phyloP scores from a whole-genome alignment of 495 filamentous ascomycete genomes.

The Aspergillus avenaceus region DNA sequence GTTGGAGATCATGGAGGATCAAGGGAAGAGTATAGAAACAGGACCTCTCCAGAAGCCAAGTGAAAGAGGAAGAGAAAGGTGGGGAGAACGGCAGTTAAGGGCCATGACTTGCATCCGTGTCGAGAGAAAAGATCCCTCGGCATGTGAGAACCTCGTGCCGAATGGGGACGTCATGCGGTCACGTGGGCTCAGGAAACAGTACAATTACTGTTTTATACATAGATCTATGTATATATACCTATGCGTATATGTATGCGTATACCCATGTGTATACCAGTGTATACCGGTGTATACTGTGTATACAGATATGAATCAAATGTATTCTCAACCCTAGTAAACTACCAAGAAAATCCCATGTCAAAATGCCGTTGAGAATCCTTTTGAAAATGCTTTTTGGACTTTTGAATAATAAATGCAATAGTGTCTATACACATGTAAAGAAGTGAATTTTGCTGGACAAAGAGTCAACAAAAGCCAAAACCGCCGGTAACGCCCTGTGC shows the following conservation, averaged over 20 bases:
- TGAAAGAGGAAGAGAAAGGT: slow-evolving; percentile 4
- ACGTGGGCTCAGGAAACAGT: no score
- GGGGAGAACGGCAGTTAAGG: slow-evolving; percentile 26
- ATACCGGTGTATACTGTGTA: no score
- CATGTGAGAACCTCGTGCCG: slow-evolving; percentile 34
- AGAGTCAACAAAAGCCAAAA: slow-evolving; percentile 4
- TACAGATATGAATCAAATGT: background rate
- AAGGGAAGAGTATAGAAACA: slow-evolving; percentile 7
- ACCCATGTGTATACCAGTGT: no score
- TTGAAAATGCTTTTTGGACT: no score
- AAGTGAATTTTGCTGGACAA: slow-evolving; percentile 1
- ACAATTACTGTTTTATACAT: no score
- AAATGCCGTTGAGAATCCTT: no score
- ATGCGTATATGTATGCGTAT: no score
- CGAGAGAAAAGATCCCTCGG: slow-evolving; percentile 34
- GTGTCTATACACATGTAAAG: slow-evolving; percentile 2
- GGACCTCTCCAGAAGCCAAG: slow-evolving; percentile 4
- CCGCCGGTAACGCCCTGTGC: slow-evolving; percentile 15
- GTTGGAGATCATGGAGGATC: slow-evolving; percentile 13
- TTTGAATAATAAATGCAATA: slow-evolving; percentile 3
- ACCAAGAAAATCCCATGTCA: no score
- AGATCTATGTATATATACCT: no score
- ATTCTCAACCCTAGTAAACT: no score
- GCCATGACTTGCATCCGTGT: slow-evolving; percentile 20
- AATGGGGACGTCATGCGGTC: slow-evolving; percentile 41